These are phyloP conservation scores for Rubroshorea leprosula DNA, from an alignment of 345 rosid genomes.

Conservation along the genomic window DNA sequence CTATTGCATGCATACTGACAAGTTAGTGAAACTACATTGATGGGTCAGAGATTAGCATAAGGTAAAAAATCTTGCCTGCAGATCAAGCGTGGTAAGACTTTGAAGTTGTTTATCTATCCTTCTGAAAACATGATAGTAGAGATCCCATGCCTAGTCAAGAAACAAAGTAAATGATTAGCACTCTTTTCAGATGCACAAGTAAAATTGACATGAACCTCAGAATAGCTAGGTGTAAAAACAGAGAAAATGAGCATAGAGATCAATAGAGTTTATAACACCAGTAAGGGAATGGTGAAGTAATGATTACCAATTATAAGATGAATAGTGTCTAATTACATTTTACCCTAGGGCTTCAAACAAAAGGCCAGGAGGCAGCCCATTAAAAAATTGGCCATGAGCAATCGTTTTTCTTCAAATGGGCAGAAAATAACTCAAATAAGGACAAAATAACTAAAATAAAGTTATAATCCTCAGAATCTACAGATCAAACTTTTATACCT, in stretches of 20 bases:
- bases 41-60: conserved; percentile 12
- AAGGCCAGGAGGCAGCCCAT: neutral
- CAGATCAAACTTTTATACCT: conserved; percentile 48
- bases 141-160: conserved; percentile 93
- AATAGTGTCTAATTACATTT: neutral
- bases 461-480: too few species aligned
- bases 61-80: conserved; percentile 53
- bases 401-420: conserved; percentile 2
- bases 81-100: conserved; percentile 82
- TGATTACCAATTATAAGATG: neutral
- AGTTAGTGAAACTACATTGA: conserved; percentile 15
- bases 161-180: conserved; percentile 13
- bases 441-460: conserved; percentile 2
- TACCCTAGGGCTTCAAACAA: neutral
- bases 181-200: neutral
- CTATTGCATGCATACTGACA: conserved; percentile 31
- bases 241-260: too few species aligned
- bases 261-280: too few species aligned
- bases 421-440: neutral
- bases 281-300: too few species aligned
- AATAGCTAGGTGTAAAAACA: too few species aligned
- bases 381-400: neutral
- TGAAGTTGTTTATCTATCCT: conserved; percentile 94
- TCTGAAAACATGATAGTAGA: conserved; percentile 91
- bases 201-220: neutral